These are phyloP conservation scores for Daedaleopsis nitida DNA, from an alignment of 768 basidiomycete species.

Conservation along the genomic window DNA sequence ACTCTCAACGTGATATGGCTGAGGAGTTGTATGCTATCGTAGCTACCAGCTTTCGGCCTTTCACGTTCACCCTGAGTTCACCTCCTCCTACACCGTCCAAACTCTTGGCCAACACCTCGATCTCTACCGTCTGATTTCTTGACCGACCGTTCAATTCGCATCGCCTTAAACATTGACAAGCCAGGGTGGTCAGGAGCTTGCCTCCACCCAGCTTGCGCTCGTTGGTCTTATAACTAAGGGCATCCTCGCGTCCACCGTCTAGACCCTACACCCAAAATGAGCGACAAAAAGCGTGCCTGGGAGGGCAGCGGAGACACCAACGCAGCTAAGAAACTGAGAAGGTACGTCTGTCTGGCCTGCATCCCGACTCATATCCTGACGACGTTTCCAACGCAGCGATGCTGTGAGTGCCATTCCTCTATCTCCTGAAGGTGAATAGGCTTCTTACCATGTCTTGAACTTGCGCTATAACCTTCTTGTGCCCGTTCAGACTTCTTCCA, in stretches of 20 bases:
- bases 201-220: too few relatives aligned
- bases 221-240: neutral
- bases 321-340: constrained; percentile 64
- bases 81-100: too few relatives aligned
- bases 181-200: too few relatives aligned
- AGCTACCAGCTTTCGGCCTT: too few relatives aligned
- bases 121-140: too few relatives aligned
- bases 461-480: constrained; percentile 67
- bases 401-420: constrained; percentile 60
- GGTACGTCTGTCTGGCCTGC: constrained; percentile 42
- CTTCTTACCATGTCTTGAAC: constrained; percentile 53
- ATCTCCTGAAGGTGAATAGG: constrained; percentile 71
- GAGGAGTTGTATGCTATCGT: too few relatives aligned
- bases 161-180: too few relatives aligned
- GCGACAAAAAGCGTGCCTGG: constrained; percentile 63
- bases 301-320: constrained; percentile 55
- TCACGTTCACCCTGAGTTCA: too few relatives aligned
- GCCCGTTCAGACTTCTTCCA: constrained; percentile 50
- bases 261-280: constrained; percentile 43
- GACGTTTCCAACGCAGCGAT: constrained; percentile 49
- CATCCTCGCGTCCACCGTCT: neutral
- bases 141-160: too few relatives aligned
- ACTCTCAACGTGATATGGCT: too few relatives aligned
- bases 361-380: constrained; percentile 22
- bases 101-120: too few relatives aligned